A percentile compares a stretch with the other conserved stretches of the same genome.
Conservation (phyloP, 2,329 filamentous ascomycete species). For the Chlorencoelia australis region DNA sequence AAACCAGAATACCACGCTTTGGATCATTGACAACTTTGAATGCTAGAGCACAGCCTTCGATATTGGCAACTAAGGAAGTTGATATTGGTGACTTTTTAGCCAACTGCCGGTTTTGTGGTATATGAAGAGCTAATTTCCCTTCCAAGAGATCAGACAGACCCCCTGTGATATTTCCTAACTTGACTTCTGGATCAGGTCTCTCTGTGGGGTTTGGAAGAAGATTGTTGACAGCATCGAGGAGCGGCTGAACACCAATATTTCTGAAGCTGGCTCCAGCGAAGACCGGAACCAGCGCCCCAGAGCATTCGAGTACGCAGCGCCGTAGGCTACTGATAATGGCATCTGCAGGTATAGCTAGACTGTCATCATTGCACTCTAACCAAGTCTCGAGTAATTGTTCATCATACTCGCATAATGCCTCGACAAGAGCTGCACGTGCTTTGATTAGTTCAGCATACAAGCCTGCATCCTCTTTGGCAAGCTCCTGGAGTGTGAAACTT, state of each 20-base stretch:
- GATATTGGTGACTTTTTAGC: constrained; percentile 31
- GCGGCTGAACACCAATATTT: constrained; percentile 86
- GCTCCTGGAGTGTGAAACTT: constrained; percentile 43
- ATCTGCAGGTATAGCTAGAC: constrained; percentile 51
- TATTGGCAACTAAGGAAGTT: constrained; percentile 33
- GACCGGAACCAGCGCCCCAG: constrained; percentile 70
- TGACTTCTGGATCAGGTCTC: constrained; percentile 69
- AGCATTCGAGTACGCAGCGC: constrained; percentile 54
- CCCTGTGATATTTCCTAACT: constrained; percentile 47
- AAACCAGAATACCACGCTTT: constrained; percentile 78
- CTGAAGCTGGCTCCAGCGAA: constrained; percentile 89
- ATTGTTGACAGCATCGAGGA: constrained; percentile 81
- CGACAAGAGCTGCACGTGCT: constrained; percentile 69
- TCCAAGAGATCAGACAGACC: constrained; percentile 39
- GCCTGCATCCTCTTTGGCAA: constrained; percentile 37
- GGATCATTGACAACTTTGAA: constrained; percentile 94
- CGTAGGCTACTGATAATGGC: constrained; percentile 67
- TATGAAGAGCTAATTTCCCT: constrained; percentile 33
- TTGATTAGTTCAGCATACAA: constrained; percentile 59
- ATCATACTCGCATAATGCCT: constrained; percentile 80
- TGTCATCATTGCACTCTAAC: constrained; percentile 66
- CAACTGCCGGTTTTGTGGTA: constrained; percentile 22
- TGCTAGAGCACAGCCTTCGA: constrained; percentile 59
- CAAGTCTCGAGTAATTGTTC: constrained; percentile 79
- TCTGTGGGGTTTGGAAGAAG: constrained; percentile 77